A percentile compares a stretch with the other conserved stretches of the same genome.
phyloP scores from a whole-genome alignment of 305 asterid genomes.

The Salvia sclarea region DNA sequence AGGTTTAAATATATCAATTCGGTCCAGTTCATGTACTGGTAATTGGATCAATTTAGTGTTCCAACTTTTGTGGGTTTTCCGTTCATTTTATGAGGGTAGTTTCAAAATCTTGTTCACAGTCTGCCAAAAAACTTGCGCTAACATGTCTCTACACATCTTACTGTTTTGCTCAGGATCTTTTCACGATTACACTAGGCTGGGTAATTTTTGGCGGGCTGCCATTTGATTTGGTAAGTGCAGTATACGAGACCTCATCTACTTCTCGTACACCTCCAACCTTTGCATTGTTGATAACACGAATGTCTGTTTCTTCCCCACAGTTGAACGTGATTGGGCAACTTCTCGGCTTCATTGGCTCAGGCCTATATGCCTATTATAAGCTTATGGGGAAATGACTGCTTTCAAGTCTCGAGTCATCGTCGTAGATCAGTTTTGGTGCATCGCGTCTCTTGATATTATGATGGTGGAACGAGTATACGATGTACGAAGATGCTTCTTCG shows the following conservation, averaged over 20 bases:
- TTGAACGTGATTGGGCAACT: constrained; percentile 87
- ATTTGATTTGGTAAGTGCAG: constrained; percentile 74
- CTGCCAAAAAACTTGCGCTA: neutral
- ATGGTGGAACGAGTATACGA: neutral
- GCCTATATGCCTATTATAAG: constrained; percentile 78
- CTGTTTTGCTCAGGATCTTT: constrained; percentile 59
- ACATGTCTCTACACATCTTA: neutral
- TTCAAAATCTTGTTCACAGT: neutral
- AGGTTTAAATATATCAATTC: too few species aligned
- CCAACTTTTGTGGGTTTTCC: neutral
- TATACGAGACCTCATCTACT: neutral
- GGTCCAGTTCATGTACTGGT: neutral
- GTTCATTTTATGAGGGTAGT: neutral
- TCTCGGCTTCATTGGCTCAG: constrained; percentile 89
- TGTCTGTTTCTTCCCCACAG: constrained; percentile 44
- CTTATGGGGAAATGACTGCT: constrained; percentile 65
- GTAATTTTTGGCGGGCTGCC: constrained; percentile 91
- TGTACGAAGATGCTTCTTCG: neutral
- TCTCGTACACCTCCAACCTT: neutral
- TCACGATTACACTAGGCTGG: constrained; percentile 92
- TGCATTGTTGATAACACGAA: neutral
- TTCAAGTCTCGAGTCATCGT: constrained; percentile 12
- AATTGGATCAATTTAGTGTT: constrained; percentile 1
- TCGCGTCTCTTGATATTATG: neutral
- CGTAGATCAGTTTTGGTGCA: constrained; percentile 7